Percentiles rank a stretch among this genome's conserved stretches.
Evolutionary conservation across 169 alveolate genomes (phyloP).

Genomic region (Amoebophrya sp.): DNA sequence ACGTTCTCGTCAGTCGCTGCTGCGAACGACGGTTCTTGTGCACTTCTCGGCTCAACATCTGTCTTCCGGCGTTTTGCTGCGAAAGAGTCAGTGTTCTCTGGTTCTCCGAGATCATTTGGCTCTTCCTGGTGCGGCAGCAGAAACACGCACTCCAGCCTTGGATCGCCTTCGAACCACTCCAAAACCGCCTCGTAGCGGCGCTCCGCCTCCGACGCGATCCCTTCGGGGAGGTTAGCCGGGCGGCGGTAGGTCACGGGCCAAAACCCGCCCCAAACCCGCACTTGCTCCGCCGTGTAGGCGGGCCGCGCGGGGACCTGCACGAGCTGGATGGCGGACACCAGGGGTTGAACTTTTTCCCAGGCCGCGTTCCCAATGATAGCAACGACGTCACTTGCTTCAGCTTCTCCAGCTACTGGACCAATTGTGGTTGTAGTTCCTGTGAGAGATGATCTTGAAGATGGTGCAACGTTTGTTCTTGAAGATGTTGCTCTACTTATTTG

Average conservation of each 20-base stretch:
- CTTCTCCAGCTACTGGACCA: neutral
- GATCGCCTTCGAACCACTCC: neutral
- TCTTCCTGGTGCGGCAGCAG: neutral
- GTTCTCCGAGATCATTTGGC: neutral
- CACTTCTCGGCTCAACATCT: too few relatives aligned
- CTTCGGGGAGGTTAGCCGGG: neutral
- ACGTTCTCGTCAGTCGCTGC: too few relatives aligned
- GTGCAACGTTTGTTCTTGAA: too few relatives aligned
- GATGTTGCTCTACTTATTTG: too few relatives aligned
- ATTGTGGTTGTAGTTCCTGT: too few relatives aligned
- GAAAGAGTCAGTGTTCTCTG: too few relatives aligned
- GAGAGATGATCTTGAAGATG: too few relatives aligned
- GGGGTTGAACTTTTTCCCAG: neutral
- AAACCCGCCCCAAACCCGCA: neutral
- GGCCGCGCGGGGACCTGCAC: neutral
- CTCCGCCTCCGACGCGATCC: neutral
- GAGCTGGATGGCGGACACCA: neutral
- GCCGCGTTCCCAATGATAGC: neutral
- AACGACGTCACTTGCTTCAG: neutral
- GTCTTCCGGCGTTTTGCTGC: too few relatives aligned
- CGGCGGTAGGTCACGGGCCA: conserved; percentile 16
- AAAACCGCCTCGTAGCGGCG: neutral
- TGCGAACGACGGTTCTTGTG: too few relatives aligned
- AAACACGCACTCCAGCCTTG: neutral
- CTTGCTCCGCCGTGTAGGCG: neutral